phyloP scores from a whole-genome alignment of 495 filamentous ascomycete genomes.

The Penicillium maclennaniae region DNA sequence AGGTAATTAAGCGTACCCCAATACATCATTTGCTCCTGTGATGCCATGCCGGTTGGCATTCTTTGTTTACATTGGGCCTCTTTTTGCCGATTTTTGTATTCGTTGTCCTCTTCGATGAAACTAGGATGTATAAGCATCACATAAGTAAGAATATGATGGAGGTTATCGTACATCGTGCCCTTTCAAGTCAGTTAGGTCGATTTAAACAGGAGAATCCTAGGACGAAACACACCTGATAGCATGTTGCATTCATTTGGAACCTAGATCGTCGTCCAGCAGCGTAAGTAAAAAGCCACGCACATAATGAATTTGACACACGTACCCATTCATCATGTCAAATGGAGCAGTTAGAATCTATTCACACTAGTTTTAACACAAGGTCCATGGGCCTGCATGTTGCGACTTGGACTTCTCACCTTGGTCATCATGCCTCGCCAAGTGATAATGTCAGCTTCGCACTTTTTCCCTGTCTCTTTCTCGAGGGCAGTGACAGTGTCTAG shows the following conservation, averaged over 20 bases:
- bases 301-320: slow-evolving; percentile 15
- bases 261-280: slow-evolving; percentile 37
- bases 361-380: background rate
- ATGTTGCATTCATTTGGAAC: slow-evolving; percentile 94
- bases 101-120: slow-evolving; percentile 90
- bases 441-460: slow-evolving; percentile 72
- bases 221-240: slow-evolving; percentile 66
- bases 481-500: slow-evolving; percentile 68
- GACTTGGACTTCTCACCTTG: slow-evolving; percentile 54
- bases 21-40: slow-evolving; percentile 64
- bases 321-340: slow-evolving; percentile 80
- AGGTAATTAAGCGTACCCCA: slow-evolving; percentile 43
- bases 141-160: background rate
- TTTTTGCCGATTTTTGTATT: slow-evolving; percentile 56
- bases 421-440: slow-evolving; percentile 99
- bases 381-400: background rate
- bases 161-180: slow-evolving; percentile 68
- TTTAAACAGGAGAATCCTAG: slow-evolving; percentile 11
- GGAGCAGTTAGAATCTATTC: slow-evolving; percentile 77
- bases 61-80: slow-evolving; percentile 48
- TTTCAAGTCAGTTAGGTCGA: slow-evolving; percentile 30
- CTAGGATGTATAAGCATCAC: slow-evolving; percentile 40
- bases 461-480: slow-evolving; percentile 63
- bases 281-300: background rate
- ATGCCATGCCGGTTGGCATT: slow-evolving; percentile 50